Evolutionary conservation across 2,329 filamentous ascomycete genomes (phyloP).

Genomic region (Nothophoma quercina): DNA sequence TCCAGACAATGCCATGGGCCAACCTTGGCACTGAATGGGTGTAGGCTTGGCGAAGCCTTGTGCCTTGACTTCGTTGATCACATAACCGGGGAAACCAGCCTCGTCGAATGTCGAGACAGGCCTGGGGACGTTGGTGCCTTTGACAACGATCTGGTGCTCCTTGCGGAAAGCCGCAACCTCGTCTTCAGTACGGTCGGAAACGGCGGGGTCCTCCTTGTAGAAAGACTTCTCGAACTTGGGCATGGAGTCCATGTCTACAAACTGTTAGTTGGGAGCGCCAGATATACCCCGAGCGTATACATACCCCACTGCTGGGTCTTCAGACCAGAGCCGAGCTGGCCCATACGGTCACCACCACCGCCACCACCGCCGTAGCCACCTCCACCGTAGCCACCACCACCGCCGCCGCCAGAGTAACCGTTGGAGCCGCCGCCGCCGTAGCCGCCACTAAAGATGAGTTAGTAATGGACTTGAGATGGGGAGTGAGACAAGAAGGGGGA

Average conservation of each 20-base stretch:
- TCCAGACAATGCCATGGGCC: conserved; percentile 98
- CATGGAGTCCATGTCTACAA: conserved; percentile 74
- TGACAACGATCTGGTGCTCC: conserved; percentile 82
- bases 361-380: conserved; percentile 66
- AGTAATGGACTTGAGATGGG: conserved; percentile 22
- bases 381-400: conserved; percentile 52
- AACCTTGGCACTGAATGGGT: conserved; percentile 96
- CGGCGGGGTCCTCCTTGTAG: conserved; percentile 92
- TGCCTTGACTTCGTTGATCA: conserved; percentile 98
- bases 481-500: conserved; percentile 24
- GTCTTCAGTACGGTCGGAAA: conserved; percentile 73
- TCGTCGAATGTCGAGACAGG: conserved; percentile 98
- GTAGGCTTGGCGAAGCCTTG: conserved; percentile 95
- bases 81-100: conserved; percentile 94
- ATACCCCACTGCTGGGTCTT: conserved; percentile 90
- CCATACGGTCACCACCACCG: conserved; percentile 88
- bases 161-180: conserved; percentile 91
- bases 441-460: conserved; percentile 42
- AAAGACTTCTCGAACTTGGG: conserved; percentile 99
- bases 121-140: conserved; percentile 83
- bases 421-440: conserved; percentile 36
- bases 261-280: conserved; percentile 32
- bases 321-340: conserved; percentile 83
- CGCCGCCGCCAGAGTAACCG: conserved; percentile 21
- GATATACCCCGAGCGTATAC: conserved; percentile 47